Evolutionary conservation across 2,329 filamentous ascomycete genomes (phyloP), one percentile per base, ranked within the genome.

Genomic region (Penicillium crustosum): DNA sequence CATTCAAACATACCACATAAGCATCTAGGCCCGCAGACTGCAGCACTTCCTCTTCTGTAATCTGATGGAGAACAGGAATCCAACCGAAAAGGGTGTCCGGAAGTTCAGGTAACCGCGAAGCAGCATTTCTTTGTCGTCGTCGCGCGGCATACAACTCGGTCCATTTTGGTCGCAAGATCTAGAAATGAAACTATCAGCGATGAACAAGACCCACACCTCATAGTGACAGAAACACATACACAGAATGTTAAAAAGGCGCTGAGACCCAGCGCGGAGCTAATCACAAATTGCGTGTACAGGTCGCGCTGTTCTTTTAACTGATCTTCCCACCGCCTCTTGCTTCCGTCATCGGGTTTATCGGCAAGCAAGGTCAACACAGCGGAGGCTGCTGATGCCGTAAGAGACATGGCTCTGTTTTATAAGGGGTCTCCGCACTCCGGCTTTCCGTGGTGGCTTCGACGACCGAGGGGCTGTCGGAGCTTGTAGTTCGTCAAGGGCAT

Each of bases 21-120:
- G 94, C 94, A 78, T 99, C 94, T 49, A 99, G 83, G 0, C 94
- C 94, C 19, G 93, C 93, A 21, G 92, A 93, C 17, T 89, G 87
- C 53, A 99, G 81, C 4, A 99, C 86, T 75, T 97, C 89, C 70
- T 96, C 88, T 65, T 97, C 93, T 1, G 87, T 91, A 60, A 99
- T 90, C 64, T 78, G 85, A 78, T 92, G 94, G 41, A 99, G 78
- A 3, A 87, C 86, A 2, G 92, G 87, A 47, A 99, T 94, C 94
- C 94, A 99, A 69, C 93, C 93, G 66, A 97, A 90, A 70, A 96
- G 87, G 45, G 85, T 89, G 70, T 93, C 86, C 19, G 93, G 90
- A 10, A 99, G 83, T 35, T 88, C 82, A 7, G 94, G 95, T 21
- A 97, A 81, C 31, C 82, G 74, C 2, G 82, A 82, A 17, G 83